Evolutionary conservation across 345 rosid genomes (phyloP), one percentile per base, ranked within the genome.

Genomic region (Diplotaxis tenuifolia): DNA sequence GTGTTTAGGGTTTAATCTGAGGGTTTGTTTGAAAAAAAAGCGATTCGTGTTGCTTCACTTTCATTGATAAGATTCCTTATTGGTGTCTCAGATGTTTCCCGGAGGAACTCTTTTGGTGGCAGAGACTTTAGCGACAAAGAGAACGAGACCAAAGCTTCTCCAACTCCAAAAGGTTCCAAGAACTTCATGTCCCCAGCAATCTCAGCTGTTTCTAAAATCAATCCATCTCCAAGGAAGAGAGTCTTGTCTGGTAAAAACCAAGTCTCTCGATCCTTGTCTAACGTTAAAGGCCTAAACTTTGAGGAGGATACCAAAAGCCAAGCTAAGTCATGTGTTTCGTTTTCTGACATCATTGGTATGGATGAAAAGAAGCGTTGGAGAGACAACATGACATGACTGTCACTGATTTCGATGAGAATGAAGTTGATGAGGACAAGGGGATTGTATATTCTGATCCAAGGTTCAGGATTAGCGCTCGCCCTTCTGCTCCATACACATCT

Each of bases 111-210:
- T 6, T 57, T 58, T 11, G 62, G 64, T 11, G 78, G 80, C 55
- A 79, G 82, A 83, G 89, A 85, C 7, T 70, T 14, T 2, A 86
- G 80, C 60, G 91, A 87, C 32, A 93, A 88, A 71, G 96, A 93
- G 70, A 93, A 87, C 40, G 67, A 78, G 36, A 78, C 49, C 5
- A 83, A 82, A 56, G 70, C 83, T 42, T n/a, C n/a, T n/a, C n/a
- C n/a, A n/a, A n/a, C 28, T 25, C 75, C 81, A 28, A 93, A 78
- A 68, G 75, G 83, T 52, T 59, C 83, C 19, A 93, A 86, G 86
- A 79, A 87, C 80, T 93, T 93, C 80, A 93, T 87, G 98, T 86
- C 92, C 56, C 96, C 96, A 11, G 90, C 98, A 25, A 86, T 90
- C 19, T 88, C 96, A 62, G 96, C 98, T 0, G 93, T 83, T 69